Evolutionary conservation across 495 filamentous ascomycete genomes (phyloP).

Genomic region (Geoglossum glabrum): DNA sequence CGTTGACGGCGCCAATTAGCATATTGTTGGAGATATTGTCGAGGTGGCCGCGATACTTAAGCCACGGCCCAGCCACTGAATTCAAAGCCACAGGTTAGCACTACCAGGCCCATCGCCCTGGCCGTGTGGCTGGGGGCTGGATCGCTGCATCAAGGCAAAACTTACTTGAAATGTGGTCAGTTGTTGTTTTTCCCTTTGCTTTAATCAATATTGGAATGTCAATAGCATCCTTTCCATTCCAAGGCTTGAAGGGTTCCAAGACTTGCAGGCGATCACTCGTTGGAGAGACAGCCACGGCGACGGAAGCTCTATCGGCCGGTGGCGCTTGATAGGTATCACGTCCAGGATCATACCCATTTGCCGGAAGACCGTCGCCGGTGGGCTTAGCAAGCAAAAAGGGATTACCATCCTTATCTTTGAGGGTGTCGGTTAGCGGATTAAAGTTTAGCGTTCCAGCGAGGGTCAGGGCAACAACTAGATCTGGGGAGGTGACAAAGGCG

Average conservation of each 20-base stretch:
- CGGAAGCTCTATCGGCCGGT: slow-evolving; percentile 48
- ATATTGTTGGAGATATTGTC: slow-evolving; percentile 99
- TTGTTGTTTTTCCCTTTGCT: slow-evolving; percentile 94
- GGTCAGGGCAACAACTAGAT: slow-evolving; percentile 82
- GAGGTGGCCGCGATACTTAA: slow-evolving; percentile 98
- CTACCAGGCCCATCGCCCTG: neutral
- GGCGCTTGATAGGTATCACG: slow-evolving; percentile 94
- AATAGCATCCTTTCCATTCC: slow-evolving; percentile 85
- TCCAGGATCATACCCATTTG: slow-evolving; percentile 75
- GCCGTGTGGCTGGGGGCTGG: neutral
- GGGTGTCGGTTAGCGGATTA: slow-evolving; percentile 84
- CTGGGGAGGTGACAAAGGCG: slow-evolving; percentile 96
- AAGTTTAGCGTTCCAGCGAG: slow-evolving; percentile 84
- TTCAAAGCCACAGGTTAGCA: neutral
- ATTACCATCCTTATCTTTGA: slow-evolving; percentile 95
- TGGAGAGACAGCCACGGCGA: slow-evolving; percentile 73
- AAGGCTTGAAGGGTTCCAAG: slow-evolving; percentile 63
- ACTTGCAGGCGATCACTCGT: slow-evolving; percentile 85
- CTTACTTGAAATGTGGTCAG: slow-evolving; percentile 87
- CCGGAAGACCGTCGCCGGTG: slow-evolving; percentile 63
- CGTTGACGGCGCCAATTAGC: slow-evolving; percentile 95
- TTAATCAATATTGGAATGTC: slow-evolving; percentile 95
- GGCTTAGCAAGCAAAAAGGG: slow-evolving; percentile 75
- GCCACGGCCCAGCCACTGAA: slow-evolving; percentile 85
- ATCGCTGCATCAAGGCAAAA: neutral